A percentile compares a stretch with the other conserved stretches of the same genome.
Evolutionary conservation across 768 basidiomycete species (phyloP).

Genomic region (Collybiopsis confluens): DNA sequence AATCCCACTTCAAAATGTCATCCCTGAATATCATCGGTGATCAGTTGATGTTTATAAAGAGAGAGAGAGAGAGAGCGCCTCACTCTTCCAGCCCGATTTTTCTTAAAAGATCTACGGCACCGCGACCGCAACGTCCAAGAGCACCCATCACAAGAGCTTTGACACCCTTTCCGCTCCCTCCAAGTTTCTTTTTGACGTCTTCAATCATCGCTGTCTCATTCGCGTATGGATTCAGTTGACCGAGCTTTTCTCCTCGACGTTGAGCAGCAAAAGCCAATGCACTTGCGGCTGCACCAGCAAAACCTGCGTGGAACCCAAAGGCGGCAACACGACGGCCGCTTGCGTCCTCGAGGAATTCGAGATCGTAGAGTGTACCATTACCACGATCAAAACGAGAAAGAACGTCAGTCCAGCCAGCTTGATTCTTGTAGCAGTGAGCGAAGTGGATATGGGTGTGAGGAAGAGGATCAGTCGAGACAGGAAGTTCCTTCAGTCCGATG

Average conservation of each 20-base stretch:
- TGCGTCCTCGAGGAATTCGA: constrained; percentile 90
- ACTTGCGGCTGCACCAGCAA: constrained; percentile 94
- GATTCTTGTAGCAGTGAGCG: constrained; percentile 95
- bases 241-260: constrained; percentile 55
- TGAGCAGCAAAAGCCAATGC: constrained; percentile 77
- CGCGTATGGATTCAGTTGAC: constrained; percentile 70
- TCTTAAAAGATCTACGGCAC: constrained; percentile 91
- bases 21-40: constrained; percentile 44
- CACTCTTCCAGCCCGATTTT: constrained; percentile 95
- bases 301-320: constrained; percentile 97
- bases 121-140: constrained; percentile 89
- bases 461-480: constrained; percentile 74
- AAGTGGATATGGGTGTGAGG: constrained; percentile 97
- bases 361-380: constrained; percentile 83
- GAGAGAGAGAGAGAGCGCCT: constrained; percentile 26
- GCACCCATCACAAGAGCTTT: constrained; percentile 95
- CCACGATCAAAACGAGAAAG: constrained; percentile 84
- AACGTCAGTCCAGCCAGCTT: constrained; percentile 87
- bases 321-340: constrained; percentile 90
- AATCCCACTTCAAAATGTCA: constrained; percentile 96
- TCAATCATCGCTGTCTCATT: constrained; percentile 84
- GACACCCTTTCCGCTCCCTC: constrained; percentile 65
- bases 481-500: constrained; percentile 96
- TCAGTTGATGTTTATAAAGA: background rate
- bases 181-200: constrained; percentile 61